phyloP scores from a whole-genome alignment of 495 filamentous ascomycete genomes.

The Xylaria nigripes region DNA sequence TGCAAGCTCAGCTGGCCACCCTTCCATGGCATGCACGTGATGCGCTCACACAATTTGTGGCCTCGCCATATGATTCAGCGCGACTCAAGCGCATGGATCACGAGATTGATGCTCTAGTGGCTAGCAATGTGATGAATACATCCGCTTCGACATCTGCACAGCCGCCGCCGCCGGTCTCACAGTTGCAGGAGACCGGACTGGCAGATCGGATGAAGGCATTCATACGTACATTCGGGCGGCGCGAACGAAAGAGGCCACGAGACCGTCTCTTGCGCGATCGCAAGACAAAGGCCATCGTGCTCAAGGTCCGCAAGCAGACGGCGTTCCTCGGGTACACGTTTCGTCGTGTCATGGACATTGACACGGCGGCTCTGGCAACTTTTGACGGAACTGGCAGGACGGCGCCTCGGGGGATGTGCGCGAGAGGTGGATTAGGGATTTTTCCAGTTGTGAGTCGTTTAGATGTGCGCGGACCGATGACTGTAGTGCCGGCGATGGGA shows the following conservation, averaged over 20 bases:
- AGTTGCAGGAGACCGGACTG: constrained; percentile 21
- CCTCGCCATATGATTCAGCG: constrained; percentile 34
- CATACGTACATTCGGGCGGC: constrained; percentile 34
- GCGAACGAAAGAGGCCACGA: constrained; percentile 61
- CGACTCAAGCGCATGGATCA: constrained; percentile 37
- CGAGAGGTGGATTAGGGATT: background rate
- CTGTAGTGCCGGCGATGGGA: background rate
- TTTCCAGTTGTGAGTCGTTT: background rate
- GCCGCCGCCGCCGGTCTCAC: background rate
- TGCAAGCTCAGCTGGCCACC: constrained; percentile 26
- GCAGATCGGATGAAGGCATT: constrained; percentile 28
- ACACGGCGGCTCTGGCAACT: background rate
- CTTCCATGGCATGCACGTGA: constrained; percentile 33
- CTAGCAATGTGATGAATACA: background rate
- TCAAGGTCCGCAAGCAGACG: constrained; percentile 70
- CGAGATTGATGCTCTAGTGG: constrained; percentile 32
- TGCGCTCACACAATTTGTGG: constrained; percentile 33
- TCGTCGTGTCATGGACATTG: constrained; percentile 33
- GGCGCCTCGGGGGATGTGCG: background rate
- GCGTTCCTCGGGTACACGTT: constrained; percentile 93
- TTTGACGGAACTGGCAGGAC: background rate
- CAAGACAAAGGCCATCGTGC: constrained; percentile 48
- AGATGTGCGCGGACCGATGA: background rate
- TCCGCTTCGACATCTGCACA: background rate
- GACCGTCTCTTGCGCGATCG: constrained; percentile 74